Base-by-base conservation (phyloP, 331 rosid species). In the Arachis monticola region DNA sequence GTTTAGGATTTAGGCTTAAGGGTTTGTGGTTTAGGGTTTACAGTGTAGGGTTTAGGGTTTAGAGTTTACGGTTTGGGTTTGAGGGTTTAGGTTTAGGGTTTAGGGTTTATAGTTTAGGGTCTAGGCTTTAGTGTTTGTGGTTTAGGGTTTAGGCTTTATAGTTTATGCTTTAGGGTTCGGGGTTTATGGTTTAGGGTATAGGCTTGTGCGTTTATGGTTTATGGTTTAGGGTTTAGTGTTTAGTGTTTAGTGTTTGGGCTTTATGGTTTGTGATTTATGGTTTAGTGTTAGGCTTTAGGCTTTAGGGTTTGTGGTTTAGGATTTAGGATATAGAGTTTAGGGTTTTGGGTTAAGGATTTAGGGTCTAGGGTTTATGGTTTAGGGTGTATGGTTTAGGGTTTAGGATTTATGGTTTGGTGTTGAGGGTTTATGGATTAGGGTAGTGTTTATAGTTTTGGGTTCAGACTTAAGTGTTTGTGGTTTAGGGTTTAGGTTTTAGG, bases 181-280 rank as follows among this genome's bases (percentile, higher is more conserved):
- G n/a, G n/a, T n/a, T n/a, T n/a, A n/a, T n/a, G n/a, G 40, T 58
- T 7, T 30, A 27, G 63, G 63, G 40, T 58, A 7, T 30, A 30
- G n/a, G 12, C 40, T 58, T 7, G 7, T 22, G 63, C 40, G 63
- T 51, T 27, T 58, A 58, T 11, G 41, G n/a, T n/a, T n/a, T 58
- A 27, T 11, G 63, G 11, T 58, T 27, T 58, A 58, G 63, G 63
- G 63, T 58, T 27, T 58, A 58, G 63, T n/a, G n/a, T n/a, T n/a
- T n/a, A n/a, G n/a, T n/a, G n/a, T n/a, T n/a, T n/a, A n/a, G n/a
- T 38, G 63, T 27, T 27, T 58, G 9, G 41, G 41, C 40, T 58
- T 27, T 30, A 27, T 12, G 40, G 41, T 58, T 7, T n/a, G n/a
- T n/a, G n/a, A n/a, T n/a, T n/a, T 30, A 7, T 5, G 63, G 63